phyloP scores from a whole-genome alignment of 116 monocot genomes.

The Trichopus zeylanicus region DNA sequence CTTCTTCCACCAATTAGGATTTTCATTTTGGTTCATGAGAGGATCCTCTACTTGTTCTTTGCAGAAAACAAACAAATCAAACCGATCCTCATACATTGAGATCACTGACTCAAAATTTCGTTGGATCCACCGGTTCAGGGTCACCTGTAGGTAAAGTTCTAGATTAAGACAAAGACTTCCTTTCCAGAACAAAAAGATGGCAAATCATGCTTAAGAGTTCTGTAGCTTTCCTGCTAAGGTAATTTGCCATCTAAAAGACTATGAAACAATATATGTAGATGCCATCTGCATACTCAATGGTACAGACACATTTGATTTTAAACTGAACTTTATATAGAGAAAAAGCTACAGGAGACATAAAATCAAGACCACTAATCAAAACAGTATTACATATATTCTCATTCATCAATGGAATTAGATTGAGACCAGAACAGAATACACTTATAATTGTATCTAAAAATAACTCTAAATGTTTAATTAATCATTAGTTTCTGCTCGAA shows the following conservation, averaged over 20 bases:
- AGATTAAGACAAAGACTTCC: neutral
- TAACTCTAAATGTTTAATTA: too few species aligned
- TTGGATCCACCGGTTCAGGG: conserved; percentile 67
- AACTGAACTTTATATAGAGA: too few species aligned
- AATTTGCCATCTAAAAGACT: neutral
- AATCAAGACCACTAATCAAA: too few species aligned
- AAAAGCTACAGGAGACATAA: too few species aligned
- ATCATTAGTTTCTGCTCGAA: too few species aligned
- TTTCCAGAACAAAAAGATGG: neutral
- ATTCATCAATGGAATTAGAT: too few species aligned
- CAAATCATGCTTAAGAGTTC: neutral
- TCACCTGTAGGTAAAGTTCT: conserved; percentile 34
- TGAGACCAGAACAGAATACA: too few species aligned
- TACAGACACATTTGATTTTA: too few species aligned
- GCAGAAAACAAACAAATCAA: conserved; percentile 53
- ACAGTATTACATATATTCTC: too few species aligned
- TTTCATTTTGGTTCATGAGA: conserved; percentile 16
- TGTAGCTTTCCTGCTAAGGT: neutral
- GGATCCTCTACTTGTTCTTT: conserved; percentile 24
- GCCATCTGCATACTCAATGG: too few species aligned
- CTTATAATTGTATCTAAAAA: too few species aligned
- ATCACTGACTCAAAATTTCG: conserved; percentile 80
- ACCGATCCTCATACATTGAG: conserved; percentile 87
- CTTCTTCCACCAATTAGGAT: conserved; percentile 54
- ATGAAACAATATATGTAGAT: too few species aligned